A percentile compares a stretch with the other conserved stretches of the same genome.
Evolutionary conservation across 306 rosid species (phyloP).

Genomic region (Citrullus colocynthis): DNA sequence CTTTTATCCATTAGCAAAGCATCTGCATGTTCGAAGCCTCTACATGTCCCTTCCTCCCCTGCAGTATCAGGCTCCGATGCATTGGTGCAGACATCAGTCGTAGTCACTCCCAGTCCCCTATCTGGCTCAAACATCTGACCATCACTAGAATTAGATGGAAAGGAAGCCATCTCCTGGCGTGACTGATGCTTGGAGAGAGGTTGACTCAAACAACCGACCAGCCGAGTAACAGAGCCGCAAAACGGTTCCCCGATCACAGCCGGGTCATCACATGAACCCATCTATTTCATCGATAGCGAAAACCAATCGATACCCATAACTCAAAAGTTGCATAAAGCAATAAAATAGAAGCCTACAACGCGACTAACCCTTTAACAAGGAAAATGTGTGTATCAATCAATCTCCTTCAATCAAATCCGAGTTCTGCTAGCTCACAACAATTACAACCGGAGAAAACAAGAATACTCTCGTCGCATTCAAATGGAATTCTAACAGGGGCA

Average conservation of each 20-base stretch:
- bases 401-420: neutral
- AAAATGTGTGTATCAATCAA: neutral
- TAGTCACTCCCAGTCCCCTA: conserved; percentile 10
- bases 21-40: neutral
- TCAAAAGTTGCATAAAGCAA: neutral
- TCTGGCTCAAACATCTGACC: conserved; percentile 13
- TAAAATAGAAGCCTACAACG: neutral
- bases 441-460: neutral
- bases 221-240: conserved; percentile 21
- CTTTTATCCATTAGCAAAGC: conserved; percentile 11
- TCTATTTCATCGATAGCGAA: conserved; percentile 12
- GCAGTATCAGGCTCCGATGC: conserved; percentile 12
- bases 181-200: conserved; percentile 34
- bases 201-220: conserved; percentile 30
- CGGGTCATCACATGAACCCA: conserved; percentile 62
- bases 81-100: conserved; percentile 11
- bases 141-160: conserved; percentile 18
- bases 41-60: conserved; percentile 4
- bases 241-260: conserved; percentile 27
- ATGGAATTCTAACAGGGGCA: neutral
- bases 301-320: conserved; percentile 3
- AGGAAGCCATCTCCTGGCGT: conserved; percentile 19
- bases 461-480: neutral
- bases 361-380: neutral
- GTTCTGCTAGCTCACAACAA: neutral